Percentiles rank a stretch among this genome's conserved stretches.
phyloP scores from a whole-genome alignment of 257 asterid genomes.

The Thymus quinquecostatus region DNA sequence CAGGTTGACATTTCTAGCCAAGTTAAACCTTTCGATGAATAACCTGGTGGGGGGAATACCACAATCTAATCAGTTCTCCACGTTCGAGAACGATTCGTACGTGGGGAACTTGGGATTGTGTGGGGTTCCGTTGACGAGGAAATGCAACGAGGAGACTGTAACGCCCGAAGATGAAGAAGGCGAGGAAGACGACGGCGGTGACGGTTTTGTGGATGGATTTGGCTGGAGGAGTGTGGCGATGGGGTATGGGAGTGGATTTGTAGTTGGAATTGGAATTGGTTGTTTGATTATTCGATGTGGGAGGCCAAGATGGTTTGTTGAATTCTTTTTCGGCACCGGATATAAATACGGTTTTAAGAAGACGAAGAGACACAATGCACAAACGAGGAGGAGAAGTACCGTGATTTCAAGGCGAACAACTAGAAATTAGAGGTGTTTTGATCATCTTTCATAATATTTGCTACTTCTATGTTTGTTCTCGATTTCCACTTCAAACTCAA shows the following conservation, averaged over 20 bases:
- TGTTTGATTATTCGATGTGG: background rate
- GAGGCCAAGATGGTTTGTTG: conserved; percentile 1
- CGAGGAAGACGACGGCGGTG: background rate
- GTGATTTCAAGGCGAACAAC: background rate
- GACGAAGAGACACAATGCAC: background rate
- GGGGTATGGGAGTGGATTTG: conserved; percentile 5
- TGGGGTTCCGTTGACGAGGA: conserved; percentile 28
- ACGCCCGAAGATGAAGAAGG: background rate
- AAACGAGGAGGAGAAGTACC: background rate
- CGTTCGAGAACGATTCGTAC: conserved; percentile 29
- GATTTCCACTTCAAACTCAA: no score
- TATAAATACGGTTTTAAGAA: background rate
- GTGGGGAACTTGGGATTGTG: conserved; percentile 27
- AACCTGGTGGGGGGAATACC: conserved; percentile 24
- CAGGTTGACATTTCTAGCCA: conserved; percentile 27
- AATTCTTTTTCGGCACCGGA: background rate
- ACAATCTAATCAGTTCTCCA: conserved; percentile 4
- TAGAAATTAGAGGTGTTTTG: no score
- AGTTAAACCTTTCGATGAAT: conserved; percentile 26
- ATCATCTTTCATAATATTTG: no score
- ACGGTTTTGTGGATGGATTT: background rate
- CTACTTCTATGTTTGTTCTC: no score
- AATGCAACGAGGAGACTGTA: background rate
- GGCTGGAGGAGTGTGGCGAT: background rate
- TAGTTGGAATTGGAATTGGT: conserved; percentile 1